These are phyloP conservation scores for Panellus pusillus DNA, from an alignment of 768 basidiomycete genomes.

Conservation along the genomic window DNA sequence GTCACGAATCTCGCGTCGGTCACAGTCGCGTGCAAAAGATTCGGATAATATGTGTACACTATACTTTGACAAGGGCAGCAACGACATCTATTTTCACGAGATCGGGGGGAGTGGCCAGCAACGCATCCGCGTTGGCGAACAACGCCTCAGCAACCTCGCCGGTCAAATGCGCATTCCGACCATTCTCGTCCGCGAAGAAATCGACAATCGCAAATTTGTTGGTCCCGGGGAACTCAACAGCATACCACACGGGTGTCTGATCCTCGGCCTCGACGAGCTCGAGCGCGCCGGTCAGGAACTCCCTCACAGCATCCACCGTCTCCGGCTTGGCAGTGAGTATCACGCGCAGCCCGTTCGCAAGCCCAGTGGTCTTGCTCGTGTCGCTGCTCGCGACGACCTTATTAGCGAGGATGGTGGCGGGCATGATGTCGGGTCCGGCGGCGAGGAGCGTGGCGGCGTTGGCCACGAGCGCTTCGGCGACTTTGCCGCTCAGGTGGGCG, in stretches of 20 bases:
- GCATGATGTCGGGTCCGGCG: slow-evolving; percentile 28
- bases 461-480: slow-evolving; percentile 35
- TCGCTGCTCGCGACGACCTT: slow-evolving; percentile 24
- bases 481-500: slow-evolving; percentile 36
- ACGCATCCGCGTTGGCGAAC: slow-evolving; percentile 32
- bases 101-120: slow-evolving; percentile 31
- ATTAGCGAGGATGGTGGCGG: slow-evolving; percentile 32
- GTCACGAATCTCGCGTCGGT: too few relatives aligned
- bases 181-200: slow-evolving; percentile 36
- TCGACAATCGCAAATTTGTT: slow-evolving; percentile 39
- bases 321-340: slow-evolving; percentile 36
- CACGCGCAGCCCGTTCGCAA: slow-evolving; percentile 33
- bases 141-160: slow-evolving; percentile 37
- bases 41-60: background rate
- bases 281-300: slow-evolving; percentile 36
- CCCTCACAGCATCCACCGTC: slow-evolving; percentile 33
- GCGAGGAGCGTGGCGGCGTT: slow-evolving; percentile 32
- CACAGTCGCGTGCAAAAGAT: too few relatives aligned
- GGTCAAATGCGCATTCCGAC: slow-evolving; percentile 31
- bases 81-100: slow-evolving; percentile 34
- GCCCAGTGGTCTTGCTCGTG: slow-evolving; percentile 24
- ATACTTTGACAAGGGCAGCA: slow-evolving; percentile 30
- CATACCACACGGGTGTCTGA: slow-evolving; percentile 38
- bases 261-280: slow-evolving; percentile 36
- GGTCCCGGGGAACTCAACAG: slow-evolving; percentile 37